Evolutionary conservation across 176 grass and related monocot genomes (phyloP).

Genomic region (Avena sativa): DNA sequence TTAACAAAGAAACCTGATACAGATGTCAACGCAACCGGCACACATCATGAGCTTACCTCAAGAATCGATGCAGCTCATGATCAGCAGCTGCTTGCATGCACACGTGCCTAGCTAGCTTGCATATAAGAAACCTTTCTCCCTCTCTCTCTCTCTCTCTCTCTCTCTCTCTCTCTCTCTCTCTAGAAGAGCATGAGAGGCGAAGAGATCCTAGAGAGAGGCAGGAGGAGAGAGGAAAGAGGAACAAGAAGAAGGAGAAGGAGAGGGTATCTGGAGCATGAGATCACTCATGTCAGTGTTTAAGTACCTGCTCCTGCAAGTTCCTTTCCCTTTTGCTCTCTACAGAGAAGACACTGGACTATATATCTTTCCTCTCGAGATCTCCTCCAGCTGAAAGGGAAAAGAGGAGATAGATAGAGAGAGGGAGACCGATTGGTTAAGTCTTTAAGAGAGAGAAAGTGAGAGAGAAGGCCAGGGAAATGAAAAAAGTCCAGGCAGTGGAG

Average conservation of each 20-base stretch:
- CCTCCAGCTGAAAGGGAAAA: constrained; percentile 85
- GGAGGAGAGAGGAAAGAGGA: constrained; percentile 43
- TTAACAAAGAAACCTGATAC: constrained; percentile 72
- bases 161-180: constrained; percentile 38
- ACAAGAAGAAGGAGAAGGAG: constrained; percentile 27
- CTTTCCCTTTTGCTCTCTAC: constrained; percentile 77
- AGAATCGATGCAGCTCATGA: constrained; percentile 62
- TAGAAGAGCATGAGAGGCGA: constrained; percentile 42
- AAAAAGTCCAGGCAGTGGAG: constrained; percentile 50
- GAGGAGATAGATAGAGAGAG: constrained; percentile 36
- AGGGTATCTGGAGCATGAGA: constrained; percentile 63
- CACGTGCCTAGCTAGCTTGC: constrained; percentile 57
- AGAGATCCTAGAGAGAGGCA: constrained; percentile 64
- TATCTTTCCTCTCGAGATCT: constrained; percentile 47
- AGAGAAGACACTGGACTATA: constrained; percentile 50
- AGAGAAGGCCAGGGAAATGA: constrained; percentile 41
- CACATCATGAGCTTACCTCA: constrained; percentile 66
- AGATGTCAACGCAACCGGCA: constrained; percentile 61
- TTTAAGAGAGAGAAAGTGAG: constrained; percentile 54
- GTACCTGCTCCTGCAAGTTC: constrained; percentile 76
- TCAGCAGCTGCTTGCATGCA: constrained; percentile 44
- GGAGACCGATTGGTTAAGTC: constrained; percentile 57
- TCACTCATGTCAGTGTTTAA: constrained; percentile 76
- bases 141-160: constrained; percentile 35
- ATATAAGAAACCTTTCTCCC: constrained; percentile 53